Percentiles rank a stretch among this genome's conserved stretches.
Evolutionary conservation across 1,139 yeast species (phyloP).

Genomic region (Hyphopichia fennica): DNA sequence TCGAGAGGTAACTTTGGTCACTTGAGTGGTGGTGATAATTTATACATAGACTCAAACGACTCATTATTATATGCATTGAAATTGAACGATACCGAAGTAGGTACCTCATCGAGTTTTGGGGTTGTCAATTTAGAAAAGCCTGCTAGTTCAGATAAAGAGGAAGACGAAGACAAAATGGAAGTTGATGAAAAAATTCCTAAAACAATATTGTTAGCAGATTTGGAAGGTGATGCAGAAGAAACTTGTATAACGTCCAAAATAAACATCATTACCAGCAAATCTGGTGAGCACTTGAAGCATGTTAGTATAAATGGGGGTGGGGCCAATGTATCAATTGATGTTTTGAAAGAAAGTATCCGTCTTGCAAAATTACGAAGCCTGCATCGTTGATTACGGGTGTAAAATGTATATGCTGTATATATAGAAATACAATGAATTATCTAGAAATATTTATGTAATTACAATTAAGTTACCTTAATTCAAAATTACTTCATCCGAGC

Average conservation of each 20-base stretch:
- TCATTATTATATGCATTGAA: slow-evolving; percentile 26
- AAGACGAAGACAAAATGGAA: slow-evolving; percentile 18
- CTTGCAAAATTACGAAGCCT: slow-evolving; percentile 35
- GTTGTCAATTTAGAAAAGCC: slow-evolving; percentile 43
- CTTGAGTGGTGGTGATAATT: slow-evolving; percentile 37
- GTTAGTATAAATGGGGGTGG: slow-evolving; percentile 44
- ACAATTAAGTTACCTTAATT: neutral
- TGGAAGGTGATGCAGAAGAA: slow-evolving; percentile 83
- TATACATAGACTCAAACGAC: slow-evolving; percentile 27
- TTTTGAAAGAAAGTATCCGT: slow-evolving; percentile 45
- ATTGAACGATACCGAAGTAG: slow-evolving; percentile 35
- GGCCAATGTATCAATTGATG: slow-evolving; percentile 45
- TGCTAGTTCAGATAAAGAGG: slow-evolving; percentile 20
- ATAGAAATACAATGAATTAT: neutral
- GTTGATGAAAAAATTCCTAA: slow-evolving; percentile 16
- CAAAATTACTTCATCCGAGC: slow-evolving; percentile 1
- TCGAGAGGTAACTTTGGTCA: slow-evolving; percentile 52
- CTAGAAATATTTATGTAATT: neutral
- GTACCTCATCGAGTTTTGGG: slow-evolving; percentile 67
- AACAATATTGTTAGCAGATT: slow-evolving; percentile 58
- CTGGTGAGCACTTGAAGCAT: slow-evolving; percentile 21
- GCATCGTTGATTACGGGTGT: too few species aligned
- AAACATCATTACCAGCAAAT: slow-evolving; percentile 30
- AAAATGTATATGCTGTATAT: too few species aligned
- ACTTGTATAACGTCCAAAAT: slow-evolving; percentile 44